These are phyloP conservation scores for Fusarium ambrosium DNA, from an alignment of 2,329 filamentous ascomycete species.

Conservation along the genomic window DNA sequence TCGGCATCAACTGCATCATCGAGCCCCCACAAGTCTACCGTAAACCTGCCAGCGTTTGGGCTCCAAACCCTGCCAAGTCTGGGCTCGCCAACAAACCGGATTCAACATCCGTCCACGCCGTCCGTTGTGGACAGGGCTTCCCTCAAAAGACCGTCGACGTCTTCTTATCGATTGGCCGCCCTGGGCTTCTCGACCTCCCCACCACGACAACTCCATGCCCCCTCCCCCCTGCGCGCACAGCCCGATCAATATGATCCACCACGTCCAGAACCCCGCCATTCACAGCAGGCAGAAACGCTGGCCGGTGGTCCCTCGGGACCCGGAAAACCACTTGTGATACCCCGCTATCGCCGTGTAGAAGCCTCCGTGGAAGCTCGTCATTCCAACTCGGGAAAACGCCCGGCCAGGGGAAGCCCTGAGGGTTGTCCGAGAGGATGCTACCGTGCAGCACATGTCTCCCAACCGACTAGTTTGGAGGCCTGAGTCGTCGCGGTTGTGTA, in stretches of 20 bases:
- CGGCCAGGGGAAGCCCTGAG: constrained; percentile 33
- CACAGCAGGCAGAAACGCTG: constrained; percentile 25
- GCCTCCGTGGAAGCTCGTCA: constrained; percentile 46
- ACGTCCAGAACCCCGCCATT: constrained; percentile 40
- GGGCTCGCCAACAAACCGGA: constrained; percentile 35
- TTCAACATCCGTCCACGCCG: constrained; percentile 25
- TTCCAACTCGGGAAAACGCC: constrained; percentile 44
- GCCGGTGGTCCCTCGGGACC: constrained; percentile 10
- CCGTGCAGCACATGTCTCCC: constrained; percentile 8
- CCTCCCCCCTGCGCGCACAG: constrained; percentile 35
- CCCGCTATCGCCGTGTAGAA: constrained; percentile 48
- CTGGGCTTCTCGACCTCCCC: constrained; percentile 14
- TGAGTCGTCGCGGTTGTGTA: constrained; percentile 13
- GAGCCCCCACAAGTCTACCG: constrained; percentile 32
- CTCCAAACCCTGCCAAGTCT: constrained; percentile 4
- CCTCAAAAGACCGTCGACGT: constrained; percentile 15
- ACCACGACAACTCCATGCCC: constrained; percentile 9
- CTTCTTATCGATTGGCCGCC: constrained; percentile 39
- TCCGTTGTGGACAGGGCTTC: constrained; percentile 32
- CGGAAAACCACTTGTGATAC: constrained; percentile 44
- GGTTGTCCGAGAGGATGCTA: constrained; percentile 28
- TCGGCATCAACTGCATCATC: constrained; percentile 39
- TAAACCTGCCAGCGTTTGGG: constrained; percentile 15
- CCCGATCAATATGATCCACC: constrained; percentile 39
- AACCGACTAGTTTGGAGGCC: not conserved